Conservation (phyloP, 148 eudicot genomes). For the Euryodendron excelsum region DNA sequence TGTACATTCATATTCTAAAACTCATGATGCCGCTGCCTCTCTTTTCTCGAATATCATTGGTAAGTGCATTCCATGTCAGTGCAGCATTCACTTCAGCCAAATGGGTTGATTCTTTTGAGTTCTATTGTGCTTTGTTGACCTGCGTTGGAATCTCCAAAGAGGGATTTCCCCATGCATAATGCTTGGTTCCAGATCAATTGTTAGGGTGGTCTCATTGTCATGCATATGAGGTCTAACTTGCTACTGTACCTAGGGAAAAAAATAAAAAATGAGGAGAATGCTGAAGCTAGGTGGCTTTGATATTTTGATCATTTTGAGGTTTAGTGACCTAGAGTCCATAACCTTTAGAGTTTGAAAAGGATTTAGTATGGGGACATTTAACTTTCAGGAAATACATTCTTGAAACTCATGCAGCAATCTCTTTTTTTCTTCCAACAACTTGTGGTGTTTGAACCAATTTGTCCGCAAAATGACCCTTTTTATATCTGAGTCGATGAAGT, state of each 20-base stretch:
- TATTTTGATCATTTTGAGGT: background rate
- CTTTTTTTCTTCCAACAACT: background rate
- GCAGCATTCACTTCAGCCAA: background rate
- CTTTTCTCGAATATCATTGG: slow-evolving; percentile 19
- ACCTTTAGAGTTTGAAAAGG: background rate
- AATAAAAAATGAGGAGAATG: background rate
- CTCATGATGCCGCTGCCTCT: background rate
- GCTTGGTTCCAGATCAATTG: background rate
- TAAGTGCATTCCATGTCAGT: background rate
- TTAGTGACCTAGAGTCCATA: background rate
- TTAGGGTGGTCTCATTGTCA: background rate
- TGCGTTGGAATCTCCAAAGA: background rate
- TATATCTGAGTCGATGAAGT: background rate
- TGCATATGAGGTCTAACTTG: background rate
- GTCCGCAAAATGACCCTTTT: background rate
- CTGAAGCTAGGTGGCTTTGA: background rate
- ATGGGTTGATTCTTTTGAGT: background rate
- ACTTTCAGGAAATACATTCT: slow-evolving; percentile 1
- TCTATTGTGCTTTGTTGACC: background rate
- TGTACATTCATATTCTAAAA: background rate
- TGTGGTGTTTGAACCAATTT: background rate
- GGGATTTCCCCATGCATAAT: background rate
- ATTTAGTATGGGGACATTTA: background rate
- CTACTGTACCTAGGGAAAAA: background rate
- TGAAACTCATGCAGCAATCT: background rate